Percentiles rank a stretch among this genome's conserved stretches.
These are phyloP conservation scores for Chalciporus sphaerocephalus DNA, from an alignment of 768 basidiomycete genomes.

Conservation along the genomic window DNA sequence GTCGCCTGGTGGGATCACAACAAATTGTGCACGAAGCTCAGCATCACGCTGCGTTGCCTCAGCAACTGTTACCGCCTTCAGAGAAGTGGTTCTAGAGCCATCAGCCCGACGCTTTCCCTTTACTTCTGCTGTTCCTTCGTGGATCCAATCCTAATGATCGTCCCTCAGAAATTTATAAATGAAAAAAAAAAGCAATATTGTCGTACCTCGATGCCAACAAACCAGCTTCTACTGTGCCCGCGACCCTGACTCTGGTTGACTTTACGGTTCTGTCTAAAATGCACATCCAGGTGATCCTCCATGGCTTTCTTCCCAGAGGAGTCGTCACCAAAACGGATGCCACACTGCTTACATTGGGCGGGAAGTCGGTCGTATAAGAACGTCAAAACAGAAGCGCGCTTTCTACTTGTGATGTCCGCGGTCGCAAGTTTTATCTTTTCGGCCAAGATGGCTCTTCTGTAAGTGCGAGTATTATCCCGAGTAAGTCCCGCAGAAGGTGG, in stretches of 20 bases:
- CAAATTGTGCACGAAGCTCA: conserved; percentile 70
- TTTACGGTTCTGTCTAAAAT: conserved; percentile 90
- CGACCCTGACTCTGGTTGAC: conserved; percentile 73
- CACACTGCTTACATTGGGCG: conserved; percentile 91
- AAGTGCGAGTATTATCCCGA: conserved; percentile 50
- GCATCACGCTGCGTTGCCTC: conserved; percentile 70
- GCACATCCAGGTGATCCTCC: conserved; percentile 92
- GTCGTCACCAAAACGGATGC: conserved; percentile 77
- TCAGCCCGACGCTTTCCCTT: conserved; percentile 70
- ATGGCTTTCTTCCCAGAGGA: conserved; percentile 66
- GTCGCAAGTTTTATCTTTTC: conserved; percentile 60
- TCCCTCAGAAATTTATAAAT: conserved; percentile 12
- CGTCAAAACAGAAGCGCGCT: conserved; percentile 54
- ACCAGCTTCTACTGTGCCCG: conserved; percentile 90
- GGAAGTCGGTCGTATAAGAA: conserved; percentile 73
- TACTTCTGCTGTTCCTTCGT: conserved; percentile 52
- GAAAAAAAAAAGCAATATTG: background rate
- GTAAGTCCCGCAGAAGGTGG: conserved; percentile 34
- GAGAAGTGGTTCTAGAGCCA: conserved; percentile 45
- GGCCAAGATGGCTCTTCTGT: conserved; percentile 56
- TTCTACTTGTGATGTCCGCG: conserved; percentile 58
- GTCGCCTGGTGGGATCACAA: conserved; percentile 86
- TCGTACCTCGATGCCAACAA: conserved; percentile 74
- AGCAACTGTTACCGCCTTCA: conserved; percentile 56
- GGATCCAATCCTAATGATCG: conserved; percentile 76